phyloP scores from a whole-genome alignment of 2,329 filamentous ascomycete species.

The Calonectria multiphialidica region DNA sequence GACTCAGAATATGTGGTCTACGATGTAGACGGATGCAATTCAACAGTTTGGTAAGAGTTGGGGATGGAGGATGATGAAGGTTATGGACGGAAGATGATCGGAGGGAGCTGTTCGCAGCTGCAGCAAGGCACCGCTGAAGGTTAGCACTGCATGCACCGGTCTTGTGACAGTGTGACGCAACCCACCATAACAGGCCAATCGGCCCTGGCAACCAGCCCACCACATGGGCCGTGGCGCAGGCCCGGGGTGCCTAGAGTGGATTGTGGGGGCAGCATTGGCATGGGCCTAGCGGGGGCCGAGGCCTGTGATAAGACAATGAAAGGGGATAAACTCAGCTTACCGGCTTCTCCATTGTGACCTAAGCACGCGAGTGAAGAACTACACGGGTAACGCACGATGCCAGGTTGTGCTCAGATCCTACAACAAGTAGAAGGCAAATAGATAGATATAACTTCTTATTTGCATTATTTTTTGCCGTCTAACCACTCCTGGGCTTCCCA shows the following conservation, averaged over 20 bases:
- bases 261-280: neutral
- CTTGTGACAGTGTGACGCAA: slow-evolving; percentile 22
- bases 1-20: neutral
- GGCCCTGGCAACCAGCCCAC: neutral
- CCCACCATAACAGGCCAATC: neutral
- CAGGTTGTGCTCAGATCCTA: too few species aligned
- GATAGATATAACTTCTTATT: too few species aligned
- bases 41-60: neutral
- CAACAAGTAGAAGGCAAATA: too few species aligned
- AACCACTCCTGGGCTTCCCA: too few species aligned
- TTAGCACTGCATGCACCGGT: neutral
- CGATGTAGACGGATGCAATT: neutral
- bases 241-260: neutral
- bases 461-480: too few species aligned
- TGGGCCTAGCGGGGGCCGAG: neutral
- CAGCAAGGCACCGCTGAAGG: slow-evolving; percentile 17
- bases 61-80: neutral
- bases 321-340: neutral
- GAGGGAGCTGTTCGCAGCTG: slow-evolving; percentile 10
- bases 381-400: too few species aligned
- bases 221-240: neutral
- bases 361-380: neutral
- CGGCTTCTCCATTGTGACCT: neutral
- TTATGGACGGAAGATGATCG: slow-evolving; percentile 6
- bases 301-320: neutral